Evolutionary conservation across 257 asterid species (phyloP).

Genomic region (Asclepias syriaca): DNA sequence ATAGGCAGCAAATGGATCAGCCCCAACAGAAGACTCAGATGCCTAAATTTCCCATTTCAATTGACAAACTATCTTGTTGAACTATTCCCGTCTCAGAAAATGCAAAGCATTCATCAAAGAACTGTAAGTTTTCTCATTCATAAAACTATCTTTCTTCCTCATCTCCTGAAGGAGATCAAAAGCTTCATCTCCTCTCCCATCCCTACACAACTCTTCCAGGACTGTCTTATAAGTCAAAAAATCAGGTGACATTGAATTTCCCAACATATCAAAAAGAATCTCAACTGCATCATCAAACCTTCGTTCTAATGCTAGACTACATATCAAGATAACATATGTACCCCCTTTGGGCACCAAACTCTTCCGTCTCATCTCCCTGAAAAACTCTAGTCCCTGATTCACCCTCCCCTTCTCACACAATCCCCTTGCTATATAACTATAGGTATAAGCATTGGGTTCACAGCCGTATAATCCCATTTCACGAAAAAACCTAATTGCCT

Average conservation of each 20-base stretch:
- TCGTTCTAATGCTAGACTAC: constrained; percentile 75
- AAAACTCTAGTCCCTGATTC: constrained; percentile 54
- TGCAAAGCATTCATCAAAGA: constrained; percentile 63
- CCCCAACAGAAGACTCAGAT: neutral
- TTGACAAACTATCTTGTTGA: neutral
- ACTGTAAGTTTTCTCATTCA: constrained; percentile 73
- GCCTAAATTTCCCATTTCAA: neutral
- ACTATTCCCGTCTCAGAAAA: constrained; percentile 39
- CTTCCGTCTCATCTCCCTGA: constrained; percentile 62
- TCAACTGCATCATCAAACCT: constrained; percentile 62
- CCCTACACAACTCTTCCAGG: constrained; percentile 82
- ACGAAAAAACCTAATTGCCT: constrained; percentile 65
- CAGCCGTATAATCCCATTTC: constrained; percentile 95
- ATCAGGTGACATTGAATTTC: constrained; percentile 64
- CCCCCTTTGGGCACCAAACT: constrained; percentile 53
- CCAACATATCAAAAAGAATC: constrained; percentile 56
- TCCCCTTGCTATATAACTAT: constrained; percentile 63
- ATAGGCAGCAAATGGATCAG: neutral
- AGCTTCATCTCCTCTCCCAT: constrained; percentile 72
- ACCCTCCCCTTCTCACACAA: constrained; percentile 81
- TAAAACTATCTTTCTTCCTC: constrained; percentile 58
- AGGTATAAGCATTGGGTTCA: constrained; percentile 70
- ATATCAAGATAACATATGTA: constrained; percentile 53
- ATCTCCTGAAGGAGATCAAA: constrained; percentile 62
- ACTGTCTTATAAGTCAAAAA: constrained; percentile 67